Conservation (phyloP, 257 asterid species). For the Fraxinus cuspidata region DNA sequence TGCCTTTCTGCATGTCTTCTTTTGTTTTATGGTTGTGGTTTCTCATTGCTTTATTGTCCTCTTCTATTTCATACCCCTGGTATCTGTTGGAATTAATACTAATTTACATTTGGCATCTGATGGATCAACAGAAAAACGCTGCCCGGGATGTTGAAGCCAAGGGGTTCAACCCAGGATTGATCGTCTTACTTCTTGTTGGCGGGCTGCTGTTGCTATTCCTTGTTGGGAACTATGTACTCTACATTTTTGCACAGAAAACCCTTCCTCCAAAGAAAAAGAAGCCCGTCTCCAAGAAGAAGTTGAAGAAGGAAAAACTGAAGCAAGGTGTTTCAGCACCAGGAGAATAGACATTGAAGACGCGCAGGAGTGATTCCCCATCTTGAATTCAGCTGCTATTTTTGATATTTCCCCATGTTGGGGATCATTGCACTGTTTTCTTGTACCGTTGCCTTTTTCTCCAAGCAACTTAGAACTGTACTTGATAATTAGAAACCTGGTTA, state of each 20-base stretch:
- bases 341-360: not conserved
- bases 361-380: not conserved
- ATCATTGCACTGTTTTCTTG: not conserved
- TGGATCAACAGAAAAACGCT: not conserved
- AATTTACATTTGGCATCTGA: not conserved
- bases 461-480: not conserved
- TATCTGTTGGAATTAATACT: not conserved
- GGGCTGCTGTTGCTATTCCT: not conserved
- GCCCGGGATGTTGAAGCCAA: not conserved
- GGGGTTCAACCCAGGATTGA: not conserved
- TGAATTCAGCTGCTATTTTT: not conserved
- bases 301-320: not conserved
- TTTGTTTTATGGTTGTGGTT: no score
- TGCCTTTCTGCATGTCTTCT: no score
- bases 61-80: constrained; percentile 26
- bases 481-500: not conserved
- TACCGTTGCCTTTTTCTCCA: not conserved
- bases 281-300: not conserved
- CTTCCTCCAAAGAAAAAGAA: not conserved
- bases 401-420: not conserved
- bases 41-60: no score
- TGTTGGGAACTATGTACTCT: not conserved
- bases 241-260: not conserved
- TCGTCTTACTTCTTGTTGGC: not conserved
- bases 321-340: not conserved